A percentile compares a stretch with the other conserved stretches of the same genome.
Conservation (phyloP, 192 early-diverging fungal genomes). For the Linnemannia schmuckeri region DNA sequence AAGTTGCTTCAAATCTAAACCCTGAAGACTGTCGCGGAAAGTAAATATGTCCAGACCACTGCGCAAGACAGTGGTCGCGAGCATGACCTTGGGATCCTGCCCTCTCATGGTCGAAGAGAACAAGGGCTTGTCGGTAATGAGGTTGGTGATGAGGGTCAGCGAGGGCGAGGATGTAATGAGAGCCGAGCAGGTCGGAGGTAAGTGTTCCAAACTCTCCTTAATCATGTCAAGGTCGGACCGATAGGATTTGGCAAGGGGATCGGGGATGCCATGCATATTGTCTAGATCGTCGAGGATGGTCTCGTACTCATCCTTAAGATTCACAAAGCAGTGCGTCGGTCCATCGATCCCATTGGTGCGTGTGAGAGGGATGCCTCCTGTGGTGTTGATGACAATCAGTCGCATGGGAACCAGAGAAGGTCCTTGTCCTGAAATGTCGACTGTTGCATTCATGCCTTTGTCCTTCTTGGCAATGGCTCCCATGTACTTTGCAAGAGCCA, state of each 20-base stretch:
- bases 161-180: conserved; percentile 74
- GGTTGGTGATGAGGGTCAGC: conserved; percentile 72
- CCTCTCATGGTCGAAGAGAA: conserved; percentile 65
- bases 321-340: conserved; percentile 79
- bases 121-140: conserved; percentile 84
- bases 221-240: conserved; percentile 69
- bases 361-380: conserved; percentile 74
- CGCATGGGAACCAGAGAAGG: conserved; percentile 62
- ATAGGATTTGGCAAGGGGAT: conserved; percentile 20
- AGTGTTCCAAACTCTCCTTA: conserved; percentile 70
- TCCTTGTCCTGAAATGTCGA: background rate
- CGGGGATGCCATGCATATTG: conserved; percentile 52
- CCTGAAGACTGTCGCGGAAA: conserved; percentile 65
- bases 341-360: conserved; percentile 57
- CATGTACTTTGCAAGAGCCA: conserved; percentile 63
- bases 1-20: conserved; percentile 68
- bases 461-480: conserved; percentile 22
- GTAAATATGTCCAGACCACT: conserved; percentile 77
- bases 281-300: conserved; percentile 62
- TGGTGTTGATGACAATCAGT: conserved; percentile 76
- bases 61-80: conserved; percentile 81
- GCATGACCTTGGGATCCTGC: conserved; percentile 54
- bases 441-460: background rate
- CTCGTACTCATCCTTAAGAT: conserved; percentile 83
- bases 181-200: conserved; percentile 85